Evolutionary conservation across 129 eudicot species (phyloP).

Genomic region (Solidago caesia): DNA sequence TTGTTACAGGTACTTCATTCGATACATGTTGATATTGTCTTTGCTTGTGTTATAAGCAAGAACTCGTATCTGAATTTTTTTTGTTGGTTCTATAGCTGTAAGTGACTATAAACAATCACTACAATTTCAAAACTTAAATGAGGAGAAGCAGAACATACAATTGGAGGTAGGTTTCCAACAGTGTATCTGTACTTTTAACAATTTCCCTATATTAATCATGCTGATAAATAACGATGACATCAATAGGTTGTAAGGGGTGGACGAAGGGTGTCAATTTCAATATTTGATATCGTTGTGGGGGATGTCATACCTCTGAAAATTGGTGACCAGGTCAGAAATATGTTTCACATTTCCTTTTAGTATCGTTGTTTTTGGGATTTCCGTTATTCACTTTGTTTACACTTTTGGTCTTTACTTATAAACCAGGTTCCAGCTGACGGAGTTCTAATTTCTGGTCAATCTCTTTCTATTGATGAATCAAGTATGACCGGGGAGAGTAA

Average conservation of each 20-base stretch:
- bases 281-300: slow-evolving; percentile 92
- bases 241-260: slow-evolving; percentile 82
- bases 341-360: background rate
- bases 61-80: background rate
- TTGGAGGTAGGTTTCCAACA: slow-evolving; percentile 58
- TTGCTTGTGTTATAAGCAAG: background rate
- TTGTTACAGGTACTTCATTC: slow-evolving; percentile 72
- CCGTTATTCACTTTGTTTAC: slow-evolving; percentile 16
- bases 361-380: slow-evolving; percentile 10
- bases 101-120: slow-evolving; percentile 95
- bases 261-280: slow-evolving; percentile 65
- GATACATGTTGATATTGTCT: background rate
- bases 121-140: slow-evolving; percentile 75
- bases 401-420: slow-evolving; percentile 6
- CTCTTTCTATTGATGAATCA: slow-evolving; percentile 90
- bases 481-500: slow-evolving; percentile 99
- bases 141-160: slow-evolving; percentile 92
- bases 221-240: slow-evolving; percentile 22
- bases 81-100: slow-evolving; percentile 53
- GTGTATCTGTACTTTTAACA: background rate
- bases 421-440: slow-evolving; percentile 97
- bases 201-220: background rate
- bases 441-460: slow-evolving; percentile 72
- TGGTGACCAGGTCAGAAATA: slow-evolving; percentile 76
- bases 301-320: slow-evolving; percentile 91